Evolutionary conservation across 345 rosid species (phyloP), one percentile per base, ranked within the genome.

Genomic region (Bruguiera gymnorhiza): DNA sequence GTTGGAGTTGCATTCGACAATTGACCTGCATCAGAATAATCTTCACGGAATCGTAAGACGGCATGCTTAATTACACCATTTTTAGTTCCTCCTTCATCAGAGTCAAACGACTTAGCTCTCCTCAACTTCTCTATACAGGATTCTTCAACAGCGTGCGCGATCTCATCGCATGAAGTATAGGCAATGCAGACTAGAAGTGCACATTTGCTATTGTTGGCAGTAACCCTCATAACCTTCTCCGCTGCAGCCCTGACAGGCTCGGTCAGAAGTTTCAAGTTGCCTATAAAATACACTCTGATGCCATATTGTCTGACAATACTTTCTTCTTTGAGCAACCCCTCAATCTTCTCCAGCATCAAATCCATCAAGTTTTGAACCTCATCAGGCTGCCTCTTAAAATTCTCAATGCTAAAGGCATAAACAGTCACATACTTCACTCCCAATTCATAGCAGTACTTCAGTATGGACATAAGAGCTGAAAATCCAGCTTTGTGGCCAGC

Each of bases 391-490:
- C 98, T 83, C 70, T 77, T 86, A 74, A 92, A 92, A 71, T 92
- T 92, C 46, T 92, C 96, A 9, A 84, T 70, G 77, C 90, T 90
- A 76, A 87, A 90, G 18, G 97, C 96, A 63, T 86, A 88, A 62
- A 88, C 63, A 8, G 92, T 79, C 16, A 87, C 78, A 66, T 83
- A 83, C 50, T 79, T 87, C 24, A 93, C 86, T 31, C 89, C 90
- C 32, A 93, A 74, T 68, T 93, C 90, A 60, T 84, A 83, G 79
- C 97, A 88, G 80, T 81, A 82, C 29, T 77, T 83, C 27, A 93
- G 87, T 56, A 88, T 55, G 31, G 89, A 78, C 63, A 82, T 39
- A 19, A 88, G 84, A 21, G 93, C 71, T 1, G 70, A 65, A 69
- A 76, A 87, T 50, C 92, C 93, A 20, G 88, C 89, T 78, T 78